These are phyloP conservation scores for Entelexis paramagnoliae DNA, from an alignment of 1,139 yeast species.

Conservation along the genomic window DNA sequence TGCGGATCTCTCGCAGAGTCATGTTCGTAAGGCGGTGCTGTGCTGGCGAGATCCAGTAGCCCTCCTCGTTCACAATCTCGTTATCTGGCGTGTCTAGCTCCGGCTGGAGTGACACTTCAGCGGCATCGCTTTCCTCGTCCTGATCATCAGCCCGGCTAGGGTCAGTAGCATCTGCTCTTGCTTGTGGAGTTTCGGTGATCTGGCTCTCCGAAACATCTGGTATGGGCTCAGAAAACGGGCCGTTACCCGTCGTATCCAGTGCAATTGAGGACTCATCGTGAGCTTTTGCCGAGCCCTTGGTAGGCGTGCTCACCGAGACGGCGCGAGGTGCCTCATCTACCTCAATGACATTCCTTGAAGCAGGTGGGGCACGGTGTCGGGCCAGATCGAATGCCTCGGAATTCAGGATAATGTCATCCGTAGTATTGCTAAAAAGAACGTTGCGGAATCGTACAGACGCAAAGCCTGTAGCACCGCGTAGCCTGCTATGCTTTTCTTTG, in stretches of 20 bases:
- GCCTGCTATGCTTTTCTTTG: constrained; percentile 1
- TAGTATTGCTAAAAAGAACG: constrained; percentile 33
- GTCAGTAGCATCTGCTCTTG: neutral
- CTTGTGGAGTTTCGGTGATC: neutral
- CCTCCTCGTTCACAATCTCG: constrained; percentile 46
- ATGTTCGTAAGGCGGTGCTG: constrained; percentile 48
- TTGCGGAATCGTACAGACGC: constrained; percentile 12
- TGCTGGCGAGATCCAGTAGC: constrained; percentile 83
- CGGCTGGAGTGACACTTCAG: neutral
- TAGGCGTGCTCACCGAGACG: constrained; percentile 17
- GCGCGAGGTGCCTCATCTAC: constrained; percentile 8
- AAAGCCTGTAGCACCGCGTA: neutral
- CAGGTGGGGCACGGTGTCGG: neutral
- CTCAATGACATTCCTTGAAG: neutral
- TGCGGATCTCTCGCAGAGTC: constrained; percentile 53
- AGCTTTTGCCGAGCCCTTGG: neutral
- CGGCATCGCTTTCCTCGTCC: neutral
- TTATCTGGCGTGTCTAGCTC: constrained; percentile 29
- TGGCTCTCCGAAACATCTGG: neutral
- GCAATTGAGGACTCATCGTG: neutral
- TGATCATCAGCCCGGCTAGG: neutral
- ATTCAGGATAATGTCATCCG: constrained; percentile 58
- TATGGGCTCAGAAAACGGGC: neutral
- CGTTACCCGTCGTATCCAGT: neutral
- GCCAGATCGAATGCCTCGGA: constrained; percentile 53